Conservation (phyloP, 228 moss, liverwort and hornwort genomes). For the Sphagnum fallax region DNA sequence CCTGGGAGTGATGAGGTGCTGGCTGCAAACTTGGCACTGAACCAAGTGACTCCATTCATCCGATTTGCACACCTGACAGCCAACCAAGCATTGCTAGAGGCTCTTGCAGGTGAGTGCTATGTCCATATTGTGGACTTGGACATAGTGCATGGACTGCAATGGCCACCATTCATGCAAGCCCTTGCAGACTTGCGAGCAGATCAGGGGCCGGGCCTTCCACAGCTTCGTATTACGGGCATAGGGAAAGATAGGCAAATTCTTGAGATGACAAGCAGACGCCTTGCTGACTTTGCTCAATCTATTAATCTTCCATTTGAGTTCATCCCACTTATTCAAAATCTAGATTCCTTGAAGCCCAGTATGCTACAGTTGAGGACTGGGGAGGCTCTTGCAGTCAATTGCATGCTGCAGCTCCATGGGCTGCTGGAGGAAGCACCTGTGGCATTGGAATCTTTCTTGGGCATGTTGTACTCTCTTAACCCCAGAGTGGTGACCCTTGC, state of each 20-base stretch:
- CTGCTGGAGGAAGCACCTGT: conserved; percentile 56
- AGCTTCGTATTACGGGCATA: conserved; percentile 71
- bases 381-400: conserved; percentile 76
- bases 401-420: conserved; percentile 77
- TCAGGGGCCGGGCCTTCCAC: conserved; percentile 44
- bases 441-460: conserved; percentile 52
- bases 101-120: conserved; percentile 33
- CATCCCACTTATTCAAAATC: conserved; percentile 33
- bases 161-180: conserved; percentile 57
- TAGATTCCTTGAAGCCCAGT: conserved; percentile 37
- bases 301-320: conserved; percentile 74
- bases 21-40: conserved; percentile 36
- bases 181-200: conserved; percentile 21
- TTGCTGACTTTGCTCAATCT: conserved; percentile 68
- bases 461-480: conserved; percentile 42
- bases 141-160: conserved; percentile 51
- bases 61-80: conserved; percentile 48
- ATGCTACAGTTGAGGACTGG: conserved; percentile 59
- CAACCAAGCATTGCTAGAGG: conserved; percentile 50
- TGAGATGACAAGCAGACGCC: conserved; percentile 62
- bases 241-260: conserved; percentile 47
- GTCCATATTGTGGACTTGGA: conserved; percentile 45
- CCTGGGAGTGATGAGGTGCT: conserved; percentile 24
- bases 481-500: conserved; percentile 77
- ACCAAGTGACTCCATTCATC: conserved; percentile 36